Percentiles rank a stretch among this genome's conserved stretches.
These are phyloP conservation scores for Boletus mariae DNA, from an alignment of 1,284 basidiomycete species.

Conservation along the genomic window DNA sequence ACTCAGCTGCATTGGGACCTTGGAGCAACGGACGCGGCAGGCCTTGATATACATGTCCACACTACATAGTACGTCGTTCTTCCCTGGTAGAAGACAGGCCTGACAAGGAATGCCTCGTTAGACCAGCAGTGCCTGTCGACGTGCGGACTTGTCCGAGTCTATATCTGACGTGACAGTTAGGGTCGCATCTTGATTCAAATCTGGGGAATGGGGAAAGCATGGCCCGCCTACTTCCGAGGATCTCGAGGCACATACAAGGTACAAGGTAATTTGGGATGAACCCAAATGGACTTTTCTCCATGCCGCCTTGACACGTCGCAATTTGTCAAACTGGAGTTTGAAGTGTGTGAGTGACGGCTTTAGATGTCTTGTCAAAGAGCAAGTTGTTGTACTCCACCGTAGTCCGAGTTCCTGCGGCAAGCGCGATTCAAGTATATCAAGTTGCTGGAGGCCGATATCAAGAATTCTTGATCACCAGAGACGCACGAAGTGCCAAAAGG, in stretches of 20 bases:
- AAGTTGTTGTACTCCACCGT: no score
- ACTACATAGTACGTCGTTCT: not conserved
- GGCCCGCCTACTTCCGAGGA: no score
- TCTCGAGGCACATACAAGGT: not conserved
- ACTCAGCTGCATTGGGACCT: not conserved
- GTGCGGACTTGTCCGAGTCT: not conserved
- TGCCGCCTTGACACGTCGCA: not conserved
- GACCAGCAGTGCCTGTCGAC: not conserved
- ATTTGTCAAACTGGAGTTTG: not conserved
- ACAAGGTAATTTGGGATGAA: not conserved
- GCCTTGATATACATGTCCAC: no score
- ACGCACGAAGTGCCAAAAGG: no score
- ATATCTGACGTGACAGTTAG: conserved; percentile 3
- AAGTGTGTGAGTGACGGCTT: not conserved
- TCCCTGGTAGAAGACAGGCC: no score
- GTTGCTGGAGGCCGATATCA: no score
- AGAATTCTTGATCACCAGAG: no score
- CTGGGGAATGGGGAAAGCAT: no score
- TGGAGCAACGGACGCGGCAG: no score
- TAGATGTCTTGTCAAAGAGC: not conserved
- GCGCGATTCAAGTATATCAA: no score
- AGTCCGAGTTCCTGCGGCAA: no score
- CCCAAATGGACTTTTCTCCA: not conserved
- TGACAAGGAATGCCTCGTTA: not conserved
- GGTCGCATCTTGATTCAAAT: not conserved